Base-by-base conservation (phyloP, 2,329 filamentous ascomycete species). In the Ophiostoma perfectum region DNA sequence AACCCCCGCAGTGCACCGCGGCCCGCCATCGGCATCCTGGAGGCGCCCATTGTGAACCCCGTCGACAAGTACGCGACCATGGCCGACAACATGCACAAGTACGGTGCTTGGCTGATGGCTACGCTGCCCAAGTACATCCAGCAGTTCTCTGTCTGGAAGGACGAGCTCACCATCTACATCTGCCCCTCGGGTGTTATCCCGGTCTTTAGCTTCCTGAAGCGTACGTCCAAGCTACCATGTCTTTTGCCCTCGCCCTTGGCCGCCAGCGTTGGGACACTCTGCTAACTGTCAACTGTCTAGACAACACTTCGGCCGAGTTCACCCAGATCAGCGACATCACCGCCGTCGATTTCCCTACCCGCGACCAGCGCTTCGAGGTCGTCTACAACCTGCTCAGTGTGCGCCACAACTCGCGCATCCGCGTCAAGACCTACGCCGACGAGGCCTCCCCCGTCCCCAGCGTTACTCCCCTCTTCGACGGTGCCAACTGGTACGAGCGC, bases 101-200 rank as follows among this genome's bases (percentile, higher is more conserved):
- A 99, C 78, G 95, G 95, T 76, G 88, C 96, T 77, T 99, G 97
- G 86, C 82, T 99, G 76, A 94, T 99, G 87, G 93, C 93, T 74
- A 96, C 92, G 80, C 81, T 99, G 76, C 96, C 95, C 75, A 98
- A 97, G 84, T 97, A 97, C 81, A 87, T 99, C 75, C 96, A 99
- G 83, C 95, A 99, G 82, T 98, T 98, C 83, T 96, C 93, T 12
- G 94, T 99, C 68, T 99, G 95, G 95, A 99, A 99, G 83, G 95
- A 99, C 78, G 95, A 99, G 81, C 88, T 99, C 77, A 93, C 90
- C 74, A 92, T 97, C 78, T 94, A 96, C 80, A 95, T 98, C 76
- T 84, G 92, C 64, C 95, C 95, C 1, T 82, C 90, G 49, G 95
- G 92, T 73, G 88, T 98, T 74, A 87, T 97, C 74, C 95, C 95